Evolutionary conservation across 768 basidiomycete species (phyloP), one percentile per base, ranked within the genome.

Genomic region (Termitomyces sp.): DNA sequence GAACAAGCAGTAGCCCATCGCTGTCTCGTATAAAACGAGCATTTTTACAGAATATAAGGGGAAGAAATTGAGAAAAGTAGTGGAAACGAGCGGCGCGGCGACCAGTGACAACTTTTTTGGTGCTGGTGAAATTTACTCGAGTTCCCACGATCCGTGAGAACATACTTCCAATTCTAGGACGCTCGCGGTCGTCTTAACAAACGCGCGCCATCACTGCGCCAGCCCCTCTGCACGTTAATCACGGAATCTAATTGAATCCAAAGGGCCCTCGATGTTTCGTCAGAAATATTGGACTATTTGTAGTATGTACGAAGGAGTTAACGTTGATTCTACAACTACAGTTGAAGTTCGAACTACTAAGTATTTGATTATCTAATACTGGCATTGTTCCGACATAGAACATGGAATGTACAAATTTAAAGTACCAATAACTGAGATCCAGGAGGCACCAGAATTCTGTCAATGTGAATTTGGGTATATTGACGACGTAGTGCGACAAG

Each of bases 1-100:
- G 87, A 99, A 98, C 54, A 99, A 89, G 79, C 93, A 95, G 81
- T 94, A 98, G 74, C 96, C 94, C 74, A 96, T 85, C 40, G 94
- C 85, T 1, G 94, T 95, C 79, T 98, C 97, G 78, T 95, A 94
- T 63, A 99, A 82, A 45, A 98, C 95, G 74, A 98, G 84, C 95
- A 98, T 98, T 74, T 74, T 75, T 64, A 52, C n/a, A 14, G 27
- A 32, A 36, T 50, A 46, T 45, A 30, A 50, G 30, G 52, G 45
- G n/a, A 13, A 26, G 26, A 34, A 33, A n/a, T 24, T n/a, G 26
- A 18, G 44, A 44, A 48, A 36, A 47, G 36, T 18, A 30, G 46
- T 18, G 43, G 26, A 40, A 36, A 40, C 46, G 32, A 20, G 37
- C 50, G 48, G 44, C 48, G 27, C 60, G 46, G 20, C 46, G 34